These are phyloP conservation scores for Rhizopus sp. DNA, from an alignment of 371 early-diverging fungal species.

Conservation along the genomic window DNA sequence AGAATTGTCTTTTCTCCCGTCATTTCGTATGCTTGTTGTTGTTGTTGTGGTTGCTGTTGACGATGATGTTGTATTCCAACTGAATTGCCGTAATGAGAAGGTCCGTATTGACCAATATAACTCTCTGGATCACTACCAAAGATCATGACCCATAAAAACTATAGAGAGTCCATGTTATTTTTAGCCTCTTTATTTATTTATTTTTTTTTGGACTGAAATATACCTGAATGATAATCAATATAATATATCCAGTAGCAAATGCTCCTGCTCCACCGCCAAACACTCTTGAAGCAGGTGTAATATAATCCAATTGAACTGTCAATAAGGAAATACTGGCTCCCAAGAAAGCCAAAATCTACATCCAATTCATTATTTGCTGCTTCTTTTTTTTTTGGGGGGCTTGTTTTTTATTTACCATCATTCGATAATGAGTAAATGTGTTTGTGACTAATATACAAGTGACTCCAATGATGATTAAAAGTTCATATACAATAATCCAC, in stretches of 20 bases:
- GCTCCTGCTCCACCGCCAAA: constrained; percentile 23
- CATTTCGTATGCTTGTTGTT: constrained; percentile 28
- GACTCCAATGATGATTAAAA: constrained; percentile 32
- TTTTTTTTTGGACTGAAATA: neutral
- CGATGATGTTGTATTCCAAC: constrained; percentile 22
- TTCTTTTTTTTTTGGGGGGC: neutral
- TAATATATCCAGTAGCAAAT: constrained; percentile 43
- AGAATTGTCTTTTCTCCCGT: constrained; percentile 33
- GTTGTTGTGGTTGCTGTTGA: constrained; percentile 16
- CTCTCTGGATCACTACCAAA: constrained; percentile 51
- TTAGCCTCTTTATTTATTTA: neutral
- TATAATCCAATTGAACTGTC: constrained; percentile 33
- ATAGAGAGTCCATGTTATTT: neutral
- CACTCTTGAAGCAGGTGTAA: constrained; percentile 11
- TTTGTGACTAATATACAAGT: constrained; percentile 25
- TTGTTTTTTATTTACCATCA: constrained; percentile 30
- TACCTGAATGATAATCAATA: constrained; percentile 47
- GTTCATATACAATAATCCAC: constrained; percentile 47
- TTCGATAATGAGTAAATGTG: constrained; percentile 37
- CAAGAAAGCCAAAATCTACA: constrained; percentile 44
- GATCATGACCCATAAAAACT: constrained; percentile 50
- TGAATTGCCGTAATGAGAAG: constrained; percentile 24
- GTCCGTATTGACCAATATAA: constrained; percentile 27
- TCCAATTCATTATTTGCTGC: neutral
- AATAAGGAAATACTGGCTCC: constrained; percentile 40